phyloP scores from a whole-genome alignment of 352 stramenopile species.

The Pythium vanterpoolii region DNA sequence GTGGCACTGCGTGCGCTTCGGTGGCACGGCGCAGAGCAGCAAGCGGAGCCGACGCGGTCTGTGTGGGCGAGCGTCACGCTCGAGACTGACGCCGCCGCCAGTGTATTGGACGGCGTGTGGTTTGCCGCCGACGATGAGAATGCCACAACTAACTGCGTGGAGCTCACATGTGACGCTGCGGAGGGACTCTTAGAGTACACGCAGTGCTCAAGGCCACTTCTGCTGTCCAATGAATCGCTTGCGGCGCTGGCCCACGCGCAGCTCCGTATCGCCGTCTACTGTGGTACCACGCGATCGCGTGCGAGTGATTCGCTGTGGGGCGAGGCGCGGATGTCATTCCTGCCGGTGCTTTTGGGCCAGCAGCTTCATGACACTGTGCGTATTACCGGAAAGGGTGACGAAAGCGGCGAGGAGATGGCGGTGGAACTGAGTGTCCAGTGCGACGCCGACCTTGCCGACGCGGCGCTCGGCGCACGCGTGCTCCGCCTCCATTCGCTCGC shows the following conservation, averaged over 20 bases:
- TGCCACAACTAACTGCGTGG: constrained; percentile 37
- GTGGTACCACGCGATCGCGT: constrained; percentile 25
- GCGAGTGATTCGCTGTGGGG: constrained; percentile 36
- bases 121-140: constrained; percentile 54
- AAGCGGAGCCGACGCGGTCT: neutral
- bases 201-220: constrained; percentile 45
- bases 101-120: constrained; percentile 47
- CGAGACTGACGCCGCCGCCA: constrained; percentile 16
- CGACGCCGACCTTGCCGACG: constrained; percentile 52
- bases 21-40: constrained; percentile 15
- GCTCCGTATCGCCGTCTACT: constrained; percentile 42
- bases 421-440: constrained; percentile 39
- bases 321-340: constrained; percentile 34
- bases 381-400: constrained; percentile 13
- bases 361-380: constrained; percentile 21
- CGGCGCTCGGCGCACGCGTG: constrained; percentile 38
- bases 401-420: constrained; percentile 16
- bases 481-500: constrained; percentile 34
- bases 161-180: constrained; percentile 10
- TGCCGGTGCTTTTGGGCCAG: constrained; percentile 27
- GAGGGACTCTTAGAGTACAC: constrained; percentile 25
- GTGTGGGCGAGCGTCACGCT: constrained; percentile 46
- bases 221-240: constrained; percentile 31
- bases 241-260: constrained; percentile 37
- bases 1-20: constrained; percentile 33